Evolutionary conservation across 495 filamentous ascomycete genomes (phyloP).

Genomic region (Penicillium fimorum): DNA sequence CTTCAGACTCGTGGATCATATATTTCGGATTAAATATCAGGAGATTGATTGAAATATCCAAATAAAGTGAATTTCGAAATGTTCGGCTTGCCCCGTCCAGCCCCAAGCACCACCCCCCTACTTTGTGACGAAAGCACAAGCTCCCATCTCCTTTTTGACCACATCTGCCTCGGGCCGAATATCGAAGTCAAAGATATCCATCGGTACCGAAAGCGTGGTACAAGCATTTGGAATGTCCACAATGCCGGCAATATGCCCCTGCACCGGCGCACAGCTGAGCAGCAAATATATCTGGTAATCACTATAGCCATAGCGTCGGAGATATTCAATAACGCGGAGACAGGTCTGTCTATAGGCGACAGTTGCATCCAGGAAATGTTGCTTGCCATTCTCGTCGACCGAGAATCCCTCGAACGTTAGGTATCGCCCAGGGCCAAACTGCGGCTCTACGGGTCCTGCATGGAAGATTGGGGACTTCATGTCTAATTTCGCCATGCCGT

Average conservation of each 20-base stretch:
- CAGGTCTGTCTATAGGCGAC: conserved; percentile 89
- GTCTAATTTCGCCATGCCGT: conserved; percentile 70
- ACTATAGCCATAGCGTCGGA: conserved; percentile 72
- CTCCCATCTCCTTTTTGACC: conserved; percentile 69
- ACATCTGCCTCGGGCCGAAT: conserved; percentile 67
- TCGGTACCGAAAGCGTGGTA: conserved; percentile 84
- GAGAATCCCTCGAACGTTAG: conserved; percentile 95
- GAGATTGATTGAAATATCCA: background rate
- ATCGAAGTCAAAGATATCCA: conserved; percentile 97
- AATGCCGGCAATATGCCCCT: conserved; percentile 91
- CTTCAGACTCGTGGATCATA: background rate
- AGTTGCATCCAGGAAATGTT: conserved; percentile 90
- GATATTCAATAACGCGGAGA: conserved; percentile 81
- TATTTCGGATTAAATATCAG: background rate
- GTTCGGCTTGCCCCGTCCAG: background rate
- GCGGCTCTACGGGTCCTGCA: conserved; percentile 87
- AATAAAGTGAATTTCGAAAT: background rate
- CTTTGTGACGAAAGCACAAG: conserved; percentile 67
- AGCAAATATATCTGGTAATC: conserved; percentile 90
- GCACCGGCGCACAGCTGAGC: conserved; percentile 83
- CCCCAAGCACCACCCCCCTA: conserved; percentile 16
- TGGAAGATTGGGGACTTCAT: conserved; percentile 88
- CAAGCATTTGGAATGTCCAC: conserved; percentile 88
- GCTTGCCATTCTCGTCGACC: conserved; percentile 87
- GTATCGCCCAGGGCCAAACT: conserved; percentile 81